Conservation (phyloP, 768 basidiomycete genomes). For the Lactarius indigo region DNA sequence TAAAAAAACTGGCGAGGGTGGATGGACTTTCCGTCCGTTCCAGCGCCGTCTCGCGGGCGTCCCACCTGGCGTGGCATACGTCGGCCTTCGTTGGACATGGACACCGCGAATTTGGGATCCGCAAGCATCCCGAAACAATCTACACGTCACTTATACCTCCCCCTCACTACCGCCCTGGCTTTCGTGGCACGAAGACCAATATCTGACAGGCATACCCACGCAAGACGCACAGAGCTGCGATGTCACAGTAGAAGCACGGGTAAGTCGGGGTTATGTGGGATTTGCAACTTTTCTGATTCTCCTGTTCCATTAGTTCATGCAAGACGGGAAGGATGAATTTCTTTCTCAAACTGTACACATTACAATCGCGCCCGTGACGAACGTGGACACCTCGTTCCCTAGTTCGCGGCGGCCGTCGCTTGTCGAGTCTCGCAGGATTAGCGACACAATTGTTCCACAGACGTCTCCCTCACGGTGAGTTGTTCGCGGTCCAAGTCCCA, state of each 20-base stretch:
- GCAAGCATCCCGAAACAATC: slow-evolving; percentile 77
- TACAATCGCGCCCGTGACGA: slow-evolving; percentile 64
- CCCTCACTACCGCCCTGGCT: slow-evolving; percentile 85
- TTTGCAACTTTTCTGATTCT: slow-evolving; percentile 19
- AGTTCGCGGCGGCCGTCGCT: slow-evolving; percentile 47
- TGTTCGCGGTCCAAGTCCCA: slow-evolving; percentile 19
- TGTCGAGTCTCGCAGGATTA: slow-evolving; percentile 41
- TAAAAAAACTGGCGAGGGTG: slow-evolving; percentile 68
- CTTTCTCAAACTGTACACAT: slow-evolving; percentile 66
- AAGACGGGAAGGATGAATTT: slow-evolving; percentile 72
- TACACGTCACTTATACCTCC: slow-evolving; percentile 76
- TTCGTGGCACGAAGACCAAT: slow-evolving; percentile 72
- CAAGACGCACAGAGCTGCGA: slow-evolving; percentile 72
- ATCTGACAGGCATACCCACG: slow-evolving; percentile 76
- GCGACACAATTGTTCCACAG: slow-evolving; percentile 39
- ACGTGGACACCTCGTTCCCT: slow-evolving; percentile 42
- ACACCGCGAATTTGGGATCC: slow-evolving; percentile 96
- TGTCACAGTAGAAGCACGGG: slow-evolving; percentile 73
- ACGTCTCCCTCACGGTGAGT: slow-evolving; percentile 32
- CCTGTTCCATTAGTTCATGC: slow-evolving; percentile 47
- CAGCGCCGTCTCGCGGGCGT: slow-evolving; percentile 81
- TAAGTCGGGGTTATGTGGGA: slow-evolving; percentile 36
- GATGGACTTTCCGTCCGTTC: slow-evolving; percentile 89
- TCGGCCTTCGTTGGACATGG: slow-evolving; percentile 82
- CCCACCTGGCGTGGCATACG: slow-evolving; percentile 78